These are phyloP conservation scores for Aspergillus bertholletiae DNA, from an alignment of 495 filamentous ascomycete species.

Conservation along the genomic window DNA sequence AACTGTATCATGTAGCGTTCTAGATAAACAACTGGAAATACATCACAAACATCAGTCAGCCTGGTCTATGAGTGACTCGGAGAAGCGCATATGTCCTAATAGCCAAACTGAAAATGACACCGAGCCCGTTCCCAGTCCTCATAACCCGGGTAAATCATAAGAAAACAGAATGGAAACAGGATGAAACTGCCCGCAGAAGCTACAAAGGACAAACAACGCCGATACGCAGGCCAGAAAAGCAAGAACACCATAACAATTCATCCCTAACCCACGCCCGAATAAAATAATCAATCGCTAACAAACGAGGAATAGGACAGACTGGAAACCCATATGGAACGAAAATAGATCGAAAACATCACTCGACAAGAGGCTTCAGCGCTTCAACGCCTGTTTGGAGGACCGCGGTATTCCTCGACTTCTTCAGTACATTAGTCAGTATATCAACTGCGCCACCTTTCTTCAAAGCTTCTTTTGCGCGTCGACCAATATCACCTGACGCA, in stretches of 20 bases:
- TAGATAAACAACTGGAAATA: neutral
- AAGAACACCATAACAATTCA: slow-evolving; percentile 5
- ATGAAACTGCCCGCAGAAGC: neutral
- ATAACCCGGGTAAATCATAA: slow-evolving; percentile 5
- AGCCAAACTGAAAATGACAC: neutral
- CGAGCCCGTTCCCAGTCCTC: slow-evolving; percentile 1
- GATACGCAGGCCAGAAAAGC: neutral
- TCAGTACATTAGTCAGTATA: slow-evolving; percentile 58
- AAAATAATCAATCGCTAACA: neutral
- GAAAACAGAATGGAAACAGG: neutral
- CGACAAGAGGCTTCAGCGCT: slow-evolving; percentile 56
- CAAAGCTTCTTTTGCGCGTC: slow-evolving; percentile 36
- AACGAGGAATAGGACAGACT: neutral
- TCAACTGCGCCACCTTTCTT: slow-evolving; percentile 52
- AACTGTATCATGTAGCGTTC: neutral
- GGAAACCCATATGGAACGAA: neutral
- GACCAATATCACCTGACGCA: slow-evolving; percentile 39
- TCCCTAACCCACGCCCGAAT: neutral
- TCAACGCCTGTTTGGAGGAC: slow-evolving; percentile 63
- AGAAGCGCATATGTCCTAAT: slow-evolving; percentile 1
- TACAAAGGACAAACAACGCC: neutral
- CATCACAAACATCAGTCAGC: neutral
- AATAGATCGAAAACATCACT: neutral
- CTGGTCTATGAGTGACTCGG: slow-evolving; percentile 5
- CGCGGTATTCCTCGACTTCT: slow-evolving; percentile 58